Conservation (phyloP, 2,329 filamentous ascomycete species). For the Fusarium hainanense region DNA sequence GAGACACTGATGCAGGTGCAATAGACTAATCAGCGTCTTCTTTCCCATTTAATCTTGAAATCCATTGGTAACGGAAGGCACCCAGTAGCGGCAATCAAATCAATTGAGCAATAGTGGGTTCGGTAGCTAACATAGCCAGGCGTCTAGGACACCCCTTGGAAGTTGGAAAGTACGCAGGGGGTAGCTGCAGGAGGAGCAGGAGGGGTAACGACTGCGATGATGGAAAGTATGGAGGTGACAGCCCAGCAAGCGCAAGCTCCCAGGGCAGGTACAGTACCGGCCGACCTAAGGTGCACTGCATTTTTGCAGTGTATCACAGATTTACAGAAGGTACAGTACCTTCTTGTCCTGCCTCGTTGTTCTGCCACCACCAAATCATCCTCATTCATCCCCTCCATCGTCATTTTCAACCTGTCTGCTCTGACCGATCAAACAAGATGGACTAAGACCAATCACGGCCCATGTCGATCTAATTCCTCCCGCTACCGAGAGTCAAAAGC, state of each 20-base stretch:
- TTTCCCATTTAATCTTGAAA: background rate
- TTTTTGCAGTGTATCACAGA: background rate
- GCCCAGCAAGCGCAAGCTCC: background rate
- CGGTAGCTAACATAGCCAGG: background rate
- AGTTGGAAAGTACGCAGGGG: constrained; percentile 1
- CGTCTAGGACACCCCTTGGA: background rate
- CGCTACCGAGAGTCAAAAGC: constrained; percentile 32
- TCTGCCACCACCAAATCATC: constrained; percentile 3
- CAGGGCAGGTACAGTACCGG: background rate
- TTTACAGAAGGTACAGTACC: background rate
- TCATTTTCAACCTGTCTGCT: constrained; percentile 14
- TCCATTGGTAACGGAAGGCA: background rate
- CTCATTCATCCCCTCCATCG: background rate
- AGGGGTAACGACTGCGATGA: constrained; percentile 26
- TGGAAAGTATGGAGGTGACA: background rate
- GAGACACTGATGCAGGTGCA: background rate
- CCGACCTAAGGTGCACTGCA: background rate
- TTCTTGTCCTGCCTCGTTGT: constrained; percentile 23
- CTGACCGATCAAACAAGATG: constrained; percentile 20
- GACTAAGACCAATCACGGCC: constrained; percentile 6
- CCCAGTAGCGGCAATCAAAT: background rate
- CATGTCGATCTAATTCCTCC: constrained; percentile 29
- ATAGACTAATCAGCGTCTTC: background rate
- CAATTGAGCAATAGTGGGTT: background rate
- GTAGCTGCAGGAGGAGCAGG: constrained; percentile 17